Evolutionary conservation across 768 basidiomycete genomes (phyloP).

Genomic region (Rhizopogon salebrosus): DNA sequence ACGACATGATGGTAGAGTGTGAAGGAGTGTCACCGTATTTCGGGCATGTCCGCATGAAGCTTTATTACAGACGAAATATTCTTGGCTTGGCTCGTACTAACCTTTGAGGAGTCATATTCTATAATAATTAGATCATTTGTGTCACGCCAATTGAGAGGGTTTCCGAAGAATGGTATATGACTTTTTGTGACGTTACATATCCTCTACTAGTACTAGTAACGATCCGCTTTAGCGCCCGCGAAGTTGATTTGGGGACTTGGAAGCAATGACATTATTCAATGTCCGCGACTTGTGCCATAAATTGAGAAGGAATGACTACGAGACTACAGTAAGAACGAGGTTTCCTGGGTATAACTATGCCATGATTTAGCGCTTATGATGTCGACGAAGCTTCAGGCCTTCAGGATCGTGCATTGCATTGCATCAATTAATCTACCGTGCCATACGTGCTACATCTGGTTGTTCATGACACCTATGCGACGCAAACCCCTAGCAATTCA

Average conservation of each 20-base stretch:
- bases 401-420: background rate
- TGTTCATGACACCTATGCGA: background rate
- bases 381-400: background rate
- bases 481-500: background rate
- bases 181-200: too few species aligned
- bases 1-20: background rate
- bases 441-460: background rate
- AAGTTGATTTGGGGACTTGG: too few species aligned
- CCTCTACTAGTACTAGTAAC: too few species aligned
- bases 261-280: too few species aligned
- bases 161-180: too few species aligned
- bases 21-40: background rate
- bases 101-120: too few species aligned
- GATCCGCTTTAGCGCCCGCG: too few species aligned
- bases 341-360: background rate
- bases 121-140: too few species aligned
- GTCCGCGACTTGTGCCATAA: too few species aligned
- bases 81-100: background rate
- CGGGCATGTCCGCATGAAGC: background rate
- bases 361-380: background rate
- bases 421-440: background rate
- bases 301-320: too few species aligned
- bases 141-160: too few species aligned
- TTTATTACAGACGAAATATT: background rate
- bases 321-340: too few species aligned